Percentiles rank a stretch among this genome's conserved stretches.
Conservation (phyloP, 73 alveolate species). For the Tetrahymena malaccensis region DNA sequence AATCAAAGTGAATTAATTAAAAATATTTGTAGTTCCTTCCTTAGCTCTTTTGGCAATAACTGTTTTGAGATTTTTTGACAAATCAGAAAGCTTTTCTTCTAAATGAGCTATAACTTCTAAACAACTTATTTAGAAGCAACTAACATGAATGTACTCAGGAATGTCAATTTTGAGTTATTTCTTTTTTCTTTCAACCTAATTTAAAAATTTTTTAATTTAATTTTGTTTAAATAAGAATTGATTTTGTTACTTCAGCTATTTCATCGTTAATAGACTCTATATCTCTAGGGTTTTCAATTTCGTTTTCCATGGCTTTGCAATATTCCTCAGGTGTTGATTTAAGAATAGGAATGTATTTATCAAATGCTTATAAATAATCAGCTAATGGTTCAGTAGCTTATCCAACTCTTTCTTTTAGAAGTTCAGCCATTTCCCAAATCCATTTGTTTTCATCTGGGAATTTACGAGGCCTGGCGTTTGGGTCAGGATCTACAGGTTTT, state of each 20-base stretch:
- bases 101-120: conserved; percentile 90
- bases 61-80: conserved; percentile 88
- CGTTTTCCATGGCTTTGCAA: conserved; percentile 69
- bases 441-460: conserved; percentile 96
- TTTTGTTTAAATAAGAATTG: neutral
- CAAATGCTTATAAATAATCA: conserved; percentile 81
- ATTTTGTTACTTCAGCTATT: conserved; percentile 24
- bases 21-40: conserved; percentile 78
- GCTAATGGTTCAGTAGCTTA: conserved; percentile 90
- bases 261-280: conserved; percentile 89
- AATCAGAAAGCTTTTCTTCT: conserved; percentile 77
- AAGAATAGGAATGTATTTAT: conserved; percentile 72
- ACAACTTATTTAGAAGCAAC: conserved; percentile 91
- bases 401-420: conserved; percentile 63
- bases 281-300: conserved; percentile 61
- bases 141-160: conserved; percentile 87
- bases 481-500: conserved; percentile 76
- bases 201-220: neutral
- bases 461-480: conserved; percentile 64
- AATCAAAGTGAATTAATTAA: conserved; percentile 88
- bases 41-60: conserved; percentile 93
- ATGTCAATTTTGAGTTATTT: conserved; percentile 71
- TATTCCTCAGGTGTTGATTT: conserved; percentile 89
- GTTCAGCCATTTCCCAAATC: conserved; percentile 94
- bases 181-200: conserved; percentile 80